phyloP scores from a whole-genome alignment of 768 basidiomycete genomes.

The Roridomyces roridus region DNA sequence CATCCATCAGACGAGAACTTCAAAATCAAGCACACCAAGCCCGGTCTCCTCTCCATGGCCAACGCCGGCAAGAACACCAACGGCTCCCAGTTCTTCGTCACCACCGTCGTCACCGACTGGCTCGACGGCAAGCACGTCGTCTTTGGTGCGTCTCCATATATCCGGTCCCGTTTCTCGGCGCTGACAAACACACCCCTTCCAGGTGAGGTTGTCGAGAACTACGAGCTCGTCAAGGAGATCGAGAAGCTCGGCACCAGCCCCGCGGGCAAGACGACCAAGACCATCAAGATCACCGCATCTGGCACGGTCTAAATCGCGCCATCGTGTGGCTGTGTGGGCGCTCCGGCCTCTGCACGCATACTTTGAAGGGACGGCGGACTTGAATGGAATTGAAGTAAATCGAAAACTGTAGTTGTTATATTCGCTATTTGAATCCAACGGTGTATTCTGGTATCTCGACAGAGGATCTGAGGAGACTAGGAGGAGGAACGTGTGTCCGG shows the following conservation, averaged over 20 bases:
- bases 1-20: slow-evolving; percentile 70
- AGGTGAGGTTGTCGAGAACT: slow-evolving; percentile 52
- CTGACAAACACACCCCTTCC: neutral
- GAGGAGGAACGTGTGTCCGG: too few species aligned
- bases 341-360: too few species aligned
- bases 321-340: too few species aligned
- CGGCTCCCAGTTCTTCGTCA: slow-evolving; percentile 87
- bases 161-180: neutral
- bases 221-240: slow-evolving; percentile 68
- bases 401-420: slow-evolving; percentile 3
- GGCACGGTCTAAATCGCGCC: slow-evolving; percentile 45
- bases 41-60: slow-evolving; percentile 83
- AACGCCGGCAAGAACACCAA: slow-evolving; percentile 86
- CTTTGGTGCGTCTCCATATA: slow-evolving; percentile 61
- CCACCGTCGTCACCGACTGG: slow-evolving; percentile 74
- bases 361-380: too few species aligned
- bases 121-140: slow-evolving; percentile 73
- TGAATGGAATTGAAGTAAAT: neutral
- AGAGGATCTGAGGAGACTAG: too few species aligned
- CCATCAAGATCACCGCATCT: slow-evolving; percentile 64
- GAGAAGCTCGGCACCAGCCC: slow-evolving; percentile 50
- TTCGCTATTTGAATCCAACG: slow-evolving; percentile 7
- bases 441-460: neutral
- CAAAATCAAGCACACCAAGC: slow-evolving; percentile 61
- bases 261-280: slow-evolving; percentile 43